Conservation (phyloP, 2,329 filamentous ascomycete species). For the Rhynchosporium agropyri region DNA sequence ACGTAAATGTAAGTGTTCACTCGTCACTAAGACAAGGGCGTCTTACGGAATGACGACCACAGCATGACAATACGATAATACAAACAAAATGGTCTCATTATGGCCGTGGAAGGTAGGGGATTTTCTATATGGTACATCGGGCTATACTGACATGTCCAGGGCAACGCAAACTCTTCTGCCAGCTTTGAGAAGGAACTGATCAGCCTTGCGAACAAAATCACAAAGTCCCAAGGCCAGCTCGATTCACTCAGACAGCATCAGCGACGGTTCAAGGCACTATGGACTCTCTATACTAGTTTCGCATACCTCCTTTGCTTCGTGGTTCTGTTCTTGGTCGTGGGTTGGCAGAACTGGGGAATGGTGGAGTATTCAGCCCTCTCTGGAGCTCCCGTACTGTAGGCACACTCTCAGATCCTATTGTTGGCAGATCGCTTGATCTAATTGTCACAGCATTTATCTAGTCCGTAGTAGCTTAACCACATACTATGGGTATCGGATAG, state of each 20-base stretch:
- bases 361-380: slow-evolving; percentile 78
- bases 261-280: slow-evolving; percentile 79
- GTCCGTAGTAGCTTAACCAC: slow-evolving; percentile 66
- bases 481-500: slow-evolving; percentile 82
- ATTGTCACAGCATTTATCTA: slow-evolving; percentile 69
- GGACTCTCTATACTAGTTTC: slow-evolving; percentile 88
- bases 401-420: not conserved
- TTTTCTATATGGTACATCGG: slow-evolving; percentile 24
- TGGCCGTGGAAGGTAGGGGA: slow-evolving; percentile 79
- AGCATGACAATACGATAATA: slow-evolving; percentile 7
- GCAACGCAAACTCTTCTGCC: slow-evolving; percentile 78
- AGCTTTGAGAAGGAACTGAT: slow-evolving; percentile 92
- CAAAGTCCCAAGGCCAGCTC: slow-evolving; percentile 70
- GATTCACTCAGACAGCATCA: slow-evolving; percentile 72
- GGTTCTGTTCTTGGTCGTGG: slow-evolving; percentile 81
- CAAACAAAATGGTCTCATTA: slow-evolving; percentile 70
- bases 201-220: slow-evolving; percentile 79
- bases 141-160: slow-evolving; percentile 50
- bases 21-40: slow-evolving; percentile 6
- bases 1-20: slow-evolving; percentile 3
- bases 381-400: slow-evolving; percentile 77
- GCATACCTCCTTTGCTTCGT: slow-evolving; percentile 86
- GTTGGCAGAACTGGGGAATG: slow-evolving; percentile 75
- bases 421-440: not conserved
- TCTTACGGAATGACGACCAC: not conserved